Evolutionary conservation across 2,329 filamentous ascomycete species (phyloP), one percentile per base, ranked within the genome.

Genomic region (Talaromyces sp.): DNA sequence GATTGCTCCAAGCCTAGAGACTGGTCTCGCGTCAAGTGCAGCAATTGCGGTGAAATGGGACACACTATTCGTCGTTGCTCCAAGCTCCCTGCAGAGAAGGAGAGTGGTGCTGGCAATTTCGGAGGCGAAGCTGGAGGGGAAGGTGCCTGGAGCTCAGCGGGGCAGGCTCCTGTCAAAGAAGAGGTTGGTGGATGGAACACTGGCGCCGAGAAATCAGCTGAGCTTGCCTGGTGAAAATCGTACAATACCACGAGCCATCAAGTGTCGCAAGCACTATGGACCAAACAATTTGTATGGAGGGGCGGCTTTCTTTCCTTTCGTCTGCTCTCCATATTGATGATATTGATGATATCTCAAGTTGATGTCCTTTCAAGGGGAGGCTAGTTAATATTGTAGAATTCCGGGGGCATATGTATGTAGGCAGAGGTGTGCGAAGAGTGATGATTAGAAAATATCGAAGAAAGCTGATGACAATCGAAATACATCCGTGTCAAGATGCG

Each of bases 1-100:
- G 78, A 81, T n/a, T 81, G 79, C 61, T 70, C 77, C 5, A 68
- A 78, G 66, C 75, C 77, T 18, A 75, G 73, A 44, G 74, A 81
- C 63, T 81, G 73, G 70, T 75, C 72, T 1, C 76, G 73, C 48
- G 77, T 81, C 25, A 75, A 78, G 63, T 81, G 79, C 67, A 78
- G 73, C 65, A 76, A 76, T 33, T 81, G 79, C 55, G 73, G 75
- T 12, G 74, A 80, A 59, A 78, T 78, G 73, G 78, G 78, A n/a
- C 78, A 80, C 58, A 79, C 77, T 16, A 58, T 73, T 54, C 72
- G 66, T 40, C 75, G 76, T 64, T 80, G 78, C 72, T 66, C 69
- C 12, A 68, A 72, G 60, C 70, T 72, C 12, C 59, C 63, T 3
- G 62, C 66, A 57, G 48, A 64, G 28, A 67, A 69, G 56, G 56